Conservation (phyloP, 345 rosid genomes). For the Conringia planisiliqua region DNA sequence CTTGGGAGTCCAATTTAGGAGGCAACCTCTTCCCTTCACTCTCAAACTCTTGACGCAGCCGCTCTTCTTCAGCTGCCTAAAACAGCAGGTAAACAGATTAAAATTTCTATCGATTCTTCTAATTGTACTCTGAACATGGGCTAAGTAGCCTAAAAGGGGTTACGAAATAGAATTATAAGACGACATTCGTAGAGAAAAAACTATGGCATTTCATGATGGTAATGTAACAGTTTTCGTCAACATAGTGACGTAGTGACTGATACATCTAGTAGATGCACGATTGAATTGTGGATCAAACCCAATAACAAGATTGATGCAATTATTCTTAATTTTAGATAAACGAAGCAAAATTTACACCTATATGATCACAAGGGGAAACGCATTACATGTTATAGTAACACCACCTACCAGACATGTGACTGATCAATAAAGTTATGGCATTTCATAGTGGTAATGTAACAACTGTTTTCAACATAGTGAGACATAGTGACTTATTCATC, state of each 20-base stretch:
- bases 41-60: slow-evolving; percentile 72
- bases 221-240: not conserved
- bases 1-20: slow-evolving; percentile 63
- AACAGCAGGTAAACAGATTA: not conserved
- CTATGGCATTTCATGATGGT: not conserved
- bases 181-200: not conserved
- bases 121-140: not conserved
- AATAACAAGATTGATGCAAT: no score
- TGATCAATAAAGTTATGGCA: no score
- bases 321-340: no score
- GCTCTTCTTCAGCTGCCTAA: slow-evolving; percentile 88
- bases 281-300: no score
- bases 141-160: not conserved
- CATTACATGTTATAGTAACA: no score
- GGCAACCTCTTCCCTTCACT: slow-evolving; percentile 82
- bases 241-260: not conserved
- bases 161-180: not conserved
- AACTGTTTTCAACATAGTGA: no score
- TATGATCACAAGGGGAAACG: no score
- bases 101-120: not conserved
- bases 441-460: no score
- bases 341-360: no score
- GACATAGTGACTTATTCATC: not conserved
- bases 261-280: not conserved
- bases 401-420: no score